Conservation (phyloP, 495 filamentous ascomycete species). For the Trichoderma reesei region DNA sequence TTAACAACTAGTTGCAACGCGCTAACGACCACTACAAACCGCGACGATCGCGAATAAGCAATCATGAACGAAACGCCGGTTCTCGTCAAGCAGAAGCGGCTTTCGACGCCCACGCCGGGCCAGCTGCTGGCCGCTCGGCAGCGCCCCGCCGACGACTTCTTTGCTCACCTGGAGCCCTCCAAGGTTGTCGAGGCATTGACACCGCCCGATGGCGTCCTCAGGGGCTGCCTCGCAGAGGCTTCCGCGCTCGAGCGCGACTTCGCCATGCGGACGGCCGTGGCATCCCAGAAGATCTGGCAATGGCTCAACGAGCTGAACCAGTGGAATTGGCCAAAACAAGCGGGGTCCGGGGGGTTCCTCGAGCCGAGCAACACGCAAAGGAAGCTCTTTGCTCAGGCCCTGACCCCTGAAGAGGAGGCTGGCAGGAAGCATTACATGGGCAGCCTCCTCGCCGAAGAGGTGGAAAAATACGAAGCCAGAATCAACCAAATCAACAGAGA, state of each 20-base stretch:
- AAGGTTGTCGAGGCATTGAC: constrained; percentile 33
- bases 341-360: constrained; percentile 45
- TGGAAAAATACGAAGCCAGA: constrained; percentile 58
- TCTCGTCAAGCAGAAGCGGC: constrained; percentile 14
- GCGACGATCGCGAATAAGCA: background rate
- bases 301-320: constrained; percentile 68
- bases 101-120: constrained; percentile 19
- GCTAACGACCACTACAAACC: background rate
- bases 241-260: constrained; percentile 59
- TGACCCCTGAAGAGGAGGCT: constrained; percentile 3
- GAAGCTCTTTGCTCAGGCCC: constrained; percentile 18
- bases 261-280: constrained; percentile 62
- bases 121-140: constrained; percentile 25
- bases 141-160: constrained; percentile 32
- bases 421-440: constrained; percentile 49
- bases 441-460: constrained; percentile 50
- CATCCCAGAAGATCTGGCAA: constrained; percentile 59
- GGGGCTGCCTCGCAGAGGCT: constrained; percentile 55
- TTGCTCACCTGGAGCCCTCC: constrained; percentile 32
- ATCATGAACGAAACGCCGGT: constrained; percentile 21
- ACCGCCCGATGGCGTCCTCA: constrained; percentile 45
- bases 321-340: constrained; percentile 63
- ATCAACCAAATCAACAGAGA: constrained; percentile 68
- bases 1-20: background rate
- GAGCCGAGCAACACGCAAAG: constrained; percentile 34